These are phyloP conservation scores for Eucalyptus pumila DNA, from an alignment of 345 rosid species.

Conservation along the genomic window DNA sequence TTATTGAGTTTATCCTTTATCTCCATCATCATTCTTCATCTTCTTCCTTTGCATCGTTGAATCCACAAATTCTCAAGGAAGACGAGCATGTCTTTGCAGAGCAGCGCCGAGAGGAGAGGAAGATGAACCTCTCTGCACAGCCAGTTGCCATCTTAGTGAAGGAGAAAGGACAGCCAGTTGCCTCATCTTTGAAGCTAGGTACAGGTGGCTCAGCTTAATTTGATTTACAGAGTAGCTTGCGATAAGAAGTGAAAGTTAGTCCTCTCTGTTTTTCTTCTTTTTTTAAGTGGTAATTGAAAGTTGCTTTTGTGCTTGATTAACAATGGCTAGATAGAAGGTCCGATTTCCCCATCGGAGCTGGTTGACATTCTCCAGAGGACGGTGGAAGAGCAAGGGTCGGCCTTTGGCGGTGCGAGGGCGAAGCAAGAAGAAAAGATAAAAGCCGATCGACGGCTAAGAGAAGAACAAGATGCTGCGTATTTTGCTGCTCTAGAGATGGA, in stretches of 20 bases:
- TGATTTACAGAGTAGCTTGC: too few relatives aligned
- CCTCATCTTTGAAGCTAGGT: too few relatives aligned
- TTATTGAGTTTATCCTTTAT: too few relatives aligned
- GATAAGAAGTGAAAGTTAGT: not conserved
- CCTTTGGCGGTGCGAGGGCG: conserved; percentile 18
- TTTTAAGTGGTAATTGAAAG: not conserved
- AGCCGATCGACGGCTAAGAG: conserved; percentile 33
- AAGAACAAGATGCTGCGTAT: conserved; percentile 55
- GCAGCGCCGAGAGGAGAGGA: too few relatives aligned
- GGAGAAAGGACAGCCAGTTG: too few relatives aligned
- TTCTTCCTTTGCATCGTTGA: too few relatives aligned
- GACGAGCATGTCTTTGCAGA: too few relatives aligned
- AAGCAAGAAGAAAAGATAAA: conserved; percentile 25
- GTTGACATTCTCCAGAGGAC: conserved; percentile 51
- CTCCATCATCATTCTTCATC: too few relatives aligned
- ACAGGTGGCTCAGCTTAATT: too few relatives aligned
- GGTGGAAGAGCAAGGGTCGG: conserved; percentile 46
- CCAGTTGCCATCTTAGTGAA: too few relatives aligned
- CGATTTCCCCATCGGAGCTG: conserved; percentile 35
- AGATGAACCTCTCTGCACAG: too few relatives aligned
- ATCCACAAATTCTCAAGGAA: too few relatives aligned
- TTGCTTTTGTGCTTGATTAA: not conserved
- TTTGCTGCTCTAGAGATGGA: conserved; percentile 35
- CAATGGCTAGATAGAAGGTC: conserved; percentile 37
- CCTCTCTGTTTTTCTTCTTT: not conserved